Evolutionary conservation across 495 filamentous ascomycete genomes (phyloP).

Genomic region (Podospora anserina): DNA sequence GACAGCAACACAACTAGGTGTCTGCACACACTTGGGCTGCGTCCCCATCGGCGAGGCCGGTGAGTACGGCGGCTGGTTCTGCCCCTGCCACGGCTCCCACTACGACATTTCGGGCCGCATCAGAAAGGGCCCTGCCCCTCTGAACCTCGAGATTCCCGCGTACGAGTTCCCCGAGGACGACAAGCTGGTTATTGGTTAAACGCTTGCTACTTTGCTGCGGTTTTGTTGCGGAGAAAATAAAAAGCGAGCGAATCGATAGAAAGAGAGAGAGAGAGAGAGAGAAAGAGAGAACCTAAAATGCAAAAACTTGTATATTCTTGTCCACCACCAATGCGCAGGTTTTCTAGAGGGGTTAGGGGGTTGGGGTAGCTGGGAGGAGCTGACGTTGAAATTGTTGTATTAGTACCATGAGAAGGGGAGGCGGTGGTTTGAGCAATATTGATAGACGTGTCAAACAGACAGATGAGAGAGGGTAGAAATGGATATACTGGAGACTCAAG

Average conservation of each 20-base stretch:
- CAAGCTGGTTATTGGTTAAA: conserved; percentile 76
- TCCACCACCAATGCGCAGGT: background rate
- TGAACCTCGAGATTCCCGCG: conserved; percentile 91
- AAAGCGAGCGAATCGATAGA: background rate
- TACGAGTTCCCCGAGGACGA: conserved; percentile 85
- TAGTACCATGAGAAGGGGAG: background rate
- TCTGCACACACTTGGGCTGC: conserved; percentile 98
- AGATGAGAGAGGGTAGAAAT: background rate
- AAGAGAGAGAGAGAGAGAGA: too few species aligned
- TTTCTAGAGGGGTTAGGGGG: background rate
- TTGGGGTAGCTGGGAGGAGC: background rate
- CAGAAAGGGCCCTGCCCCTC: conserved; percentile 90
- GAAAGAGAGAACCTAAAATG: background rate
- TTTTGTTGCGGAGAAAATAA: background rate
- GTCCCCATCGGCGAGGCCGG: conserved; percentile 98
- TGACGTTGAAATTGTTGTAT: background rate
- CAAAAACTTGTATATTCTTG: background rate
- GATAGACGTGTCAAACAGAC: background rate
- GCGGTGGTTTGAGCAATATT: background rate
- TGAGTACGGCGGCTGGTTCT: conserved; percentile 99
- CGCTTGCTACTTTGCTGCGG: background rate
- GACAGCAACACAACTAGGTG: conserved; percentile 52
- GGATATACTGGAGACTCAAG: background rate
- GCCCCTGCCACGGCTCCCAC: conserved; percentile 98
- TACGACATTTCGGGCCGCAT: conserved; percentile 99